Base-by-base conservation (phyloP, 768 basidiomycete genomes). In the Rhizopogon vinicolor region DNA sequence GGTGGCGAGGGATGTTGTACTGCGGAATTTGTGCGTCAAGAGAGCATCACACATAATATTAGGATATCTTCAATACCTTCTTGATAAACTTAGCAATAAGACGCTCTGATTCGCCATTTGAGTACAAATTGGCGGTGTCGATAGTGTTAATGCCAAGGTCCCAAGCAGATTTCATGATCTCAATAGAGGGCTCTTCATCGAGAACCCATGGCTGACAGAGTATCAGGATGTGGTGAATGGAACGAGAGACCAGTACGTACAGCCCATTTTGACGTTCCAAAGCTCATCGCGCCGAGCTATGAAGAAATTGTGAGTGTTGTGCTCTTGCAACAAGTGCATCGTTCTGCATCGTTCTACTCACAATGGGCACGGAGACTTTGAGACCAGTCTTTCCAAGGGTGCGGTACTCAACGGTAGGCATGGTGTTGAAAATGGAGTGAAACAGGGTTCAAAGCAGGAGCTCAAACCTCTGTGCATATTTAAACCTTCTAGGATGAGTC, bases 71-170 rank as follows among this genome's bases (percentile, higher is more conserved):
- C 28, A 7, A 56, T 10, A 72, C 74, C 57, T 74, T 61, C 60
- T 74, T 66, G 41, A 77, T 60, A 28, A 72, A 74, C 56, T 71
- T 69, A 12, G 60, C 74, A 8, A 75, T 51, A 41, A 78, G 45
- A 9, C 64, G 58, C 55, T 78, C 77, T 0, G 73, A 75, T 46
- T 68, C 66, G 25, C 71, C 73, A 37, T 68, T 67, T 16, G 67
- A 68, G 44, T 74, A 75, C 4, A 69, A 13, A 50, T 74, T 74
- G n/a, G 74, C 72, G 1, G 74, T 74, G 40, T 77, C 75, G 50
- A 72, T 66, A 4, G 72, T 74, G 53, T 66, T 73, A 56, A 78
- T 67, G 3, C 77, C 77, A 12, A 65, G 58, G 29, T 75, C 68
- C 65, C 66, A 76, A 3, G 77, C 77, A 9, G 66, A 63, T 55